Conservation (phyloP, 2,329 filamentous ascomycete species). For the Fusarium sp. region DNA sequence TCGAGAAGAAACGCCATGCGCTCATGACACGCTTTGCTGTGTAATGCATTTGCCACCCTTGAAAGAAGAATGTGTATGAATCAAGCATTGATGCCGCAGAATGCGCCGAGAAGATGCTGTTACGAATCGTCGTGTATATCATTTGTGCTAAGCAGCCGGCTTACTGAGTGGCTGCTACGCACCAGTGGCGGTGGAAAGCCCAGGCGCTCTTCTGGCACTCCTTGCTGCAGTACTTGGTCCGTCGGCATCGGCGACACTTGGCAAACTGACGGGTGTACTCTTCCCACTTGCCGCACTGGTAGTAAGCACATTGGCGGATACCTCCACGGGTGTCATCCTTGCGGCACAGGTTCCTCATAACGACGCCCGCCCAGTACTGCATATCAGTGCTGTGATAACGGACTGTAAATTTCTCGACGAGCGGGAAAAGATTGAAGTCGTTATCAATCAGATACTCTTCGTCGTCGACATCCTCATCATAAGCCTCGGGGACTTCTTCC, state of each 20-base stretch:
- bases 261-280: conserved; percentile 96
- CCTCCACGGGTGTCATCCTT: conserved; percentile 96
- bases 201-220: conserved; percentile 99
- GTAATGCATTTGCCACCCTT: conserved; percentile 52
- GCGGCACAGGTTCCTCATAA: conserved; percentile 98
- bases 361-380: conserved; percentile 99
- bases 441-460: conserved; percentile 92
- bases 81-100: conserved; percentile 43
- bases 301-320: conserved; percentile 97
- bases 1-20: conserved; percentile 56
- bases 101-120: conserved; percentile 43
- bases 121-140: conserved; percentile 33
- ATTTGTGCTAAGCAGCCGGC: conserved; percentile 12
- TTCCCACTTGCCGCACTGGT: conserved; percentile 98
- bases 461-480: conserved; percentile 69
- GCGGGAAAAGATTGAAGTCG: conserved; percentile 97
- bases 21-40: conserved; percentile 54
- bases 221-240: conserved; percentile 99
- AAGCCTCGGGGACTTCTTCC: conserved; percentile 53
- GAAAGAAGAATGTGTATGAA: conserved; percentile 45
- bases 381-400: conserved; percentile 95
- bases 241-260: conserved; percentile 93
- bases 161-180: conserved; percentile 74
- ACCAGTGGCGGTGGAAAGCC: conserved; percentile 99
- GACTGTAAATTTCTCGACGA: conserved; percentile 98